Percentiles rank a stretch among this genome's conserved stretches.
Evolutionary conservation across 306 rosid genomes (phyloP).

Genomic region (Dicorynia guianensis): DNA sequence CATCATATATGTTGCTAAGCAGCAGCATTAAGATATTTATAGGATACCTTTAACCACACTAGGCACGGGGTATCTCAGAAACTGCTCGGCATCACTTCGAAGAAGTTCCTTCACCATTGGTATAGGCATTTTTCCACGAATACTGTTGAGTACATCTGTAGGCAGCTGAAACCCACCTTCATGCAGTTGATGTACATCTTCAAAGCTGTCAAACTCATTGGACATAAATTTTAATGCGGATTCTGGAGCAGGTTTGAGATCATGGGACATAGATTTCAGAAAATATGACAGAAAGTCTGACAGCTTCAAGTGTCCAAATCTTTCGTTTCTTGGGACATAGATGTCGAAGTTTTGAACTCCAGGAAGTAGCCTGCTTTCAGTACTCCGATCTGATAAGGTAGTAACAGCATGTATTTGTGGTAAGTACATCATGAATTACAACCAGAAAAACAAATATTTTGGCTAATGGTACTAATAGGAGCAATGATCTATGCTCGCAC

Average conservation of each 20-base stretch:
- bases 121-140: constrained; percentile 39
- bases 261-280: constrained; percentile 52
- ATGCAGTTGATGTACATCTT: constrained; percentile 55
- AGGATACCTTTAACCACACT: constrained; percentile 54
- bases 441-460: no score
- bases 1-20: no score
- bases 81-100: constrained; percentile 53
- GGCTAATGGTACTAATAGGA: no score
- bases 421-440: no score
- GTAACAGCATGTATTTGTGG: no score
- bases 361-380: constrained; percentile 37
- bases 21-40: no score
- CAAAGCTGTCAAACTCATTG: constrained; percentile 47
- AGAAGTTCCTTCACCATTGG: constrained; percentile 56
- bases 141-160: constrained; percentile 23
- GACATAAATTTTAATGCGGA: constrained; percentile 25
- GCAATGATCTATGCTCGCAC: no score
- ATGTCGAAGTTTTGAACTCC: background rate
- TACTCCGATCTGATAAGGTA: constrained; percentile 38
- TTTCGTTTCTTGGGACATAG: constrained; percentile 63
- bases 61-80: constrained; percentile 54
- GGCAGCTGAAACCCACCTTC: constrained; percentile 59
- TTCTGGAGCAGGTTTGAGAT: constrained; percentile 45
- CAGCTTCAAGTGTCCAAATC: constrained; percentile 57
- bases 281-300: constrained; percentile 57